Percentiles rank a stretch among this genome's conserved stretches.
phyloP scores from a whole-genome alignment of 179 eudicot genomes.

The Silene noctiflora region DNA sequence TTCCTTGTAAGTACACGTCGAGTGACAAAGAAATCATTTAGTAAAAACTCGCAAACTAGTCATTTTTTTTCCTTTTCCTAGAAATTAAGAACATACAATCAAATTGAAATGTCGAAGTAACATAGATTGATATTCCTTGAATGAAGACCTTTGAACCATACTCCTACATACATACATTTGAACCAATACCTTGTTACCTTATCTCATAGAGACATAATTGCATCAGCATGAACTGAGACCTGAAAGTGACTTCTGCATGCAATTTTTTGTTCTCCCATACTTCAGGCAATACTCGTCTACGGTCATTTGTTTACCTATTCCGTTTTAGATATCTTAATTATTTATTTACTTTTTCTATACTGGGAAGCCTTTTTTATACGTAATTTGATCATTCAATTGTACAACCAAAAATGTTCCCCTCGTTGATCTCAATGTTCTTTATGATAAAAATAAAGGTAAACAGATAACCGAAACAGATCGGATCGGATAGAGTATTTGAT shows the following conservation, averaged over 20 bases:
- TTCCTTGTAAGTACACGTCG: no score
- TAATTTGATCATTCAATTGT: no score
- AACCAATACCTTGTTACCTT: background rate
- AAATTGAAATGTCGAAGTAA: background rate
- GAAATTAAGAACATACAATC: no score
- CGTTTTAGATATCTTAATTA: background rate
- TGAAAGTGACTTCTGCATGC: conserved; percentile 4
- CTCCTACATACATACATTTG: background rate
- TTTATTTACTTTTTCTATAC: no score
- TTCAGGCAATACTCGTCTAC: background rate
- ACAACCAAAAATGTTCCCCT: no score
- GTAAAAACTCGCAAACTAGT: no score
- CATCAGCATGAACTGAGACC: background rate
- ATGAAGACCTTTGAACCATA: background rate
- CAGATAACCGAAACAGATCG: no score
- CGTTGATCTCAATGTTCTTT: no score
- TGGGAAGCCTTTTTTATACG: no score
- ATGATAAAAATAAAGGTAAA: no score
- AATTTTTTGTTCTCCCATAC: background rate
- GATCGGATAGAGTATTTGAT: no score
- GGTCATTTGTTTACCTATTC: background rate
- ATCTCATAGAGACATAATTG: background rate
- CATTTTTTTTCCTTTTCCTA: background rate
- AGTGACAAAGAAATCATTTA: no score
- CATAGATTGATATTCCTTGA: conserved; percentile 1